Base-by-base conservation (phyloP, 2,329 filamentous ascomycete species). In the Ophiobolus disseminans region DNA sequence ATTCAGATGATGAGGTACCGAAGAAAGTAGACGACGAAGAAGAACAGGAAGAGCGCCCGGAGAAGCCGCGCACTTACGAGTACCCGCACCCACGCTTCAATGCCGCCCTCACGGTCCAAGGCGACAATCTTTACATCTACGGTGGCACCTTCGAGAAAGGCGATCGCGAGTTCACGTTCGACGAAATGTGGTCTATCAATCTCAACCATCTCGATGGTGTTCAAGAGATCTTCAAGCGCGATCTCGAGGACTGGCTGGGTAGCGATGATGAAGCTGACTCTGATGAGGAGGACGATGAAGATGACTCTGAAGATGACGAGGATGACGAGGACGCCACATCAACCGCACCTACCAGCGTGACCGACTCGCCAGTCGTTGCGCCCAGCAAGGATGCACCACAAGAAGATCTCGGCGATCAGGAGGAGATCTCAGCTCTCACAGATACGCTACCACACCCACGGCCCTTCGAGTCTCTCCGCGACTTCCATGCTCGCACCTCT, bases 101-200 rank as follows among this genome's bases (percentile, higher is more conserved):
- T 62, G 87, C 91, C 1, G 89, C 94, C 59, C 77, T 97, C 30
- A 86, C 93, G 0, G 90, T 97, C 0, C 92, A 97, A 73, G 90
- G 92, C 58, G 94, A 99, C 70, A 86, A 90, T 7, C 80, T 97
- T 1, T 99, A 93, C 75, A 90, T 97, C 44, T 97, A 95, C 66
- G 92, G 94, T 22, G 94, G 94, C 14, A 99, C 93, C 0, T 97
- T 89, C 64, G 94, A 99, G 69, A 94, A 96, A 69, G 93, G 90
- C 14, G 94, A 99, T 65, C 84, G 90, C 17, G 94, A 99, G 73
- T 96, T 89, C 65, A 97, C 92, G 0, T 96, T 97, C 73, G 92
- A 97, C 62, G 94, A 99, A 65, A 80, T 99, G 73, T 95, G 95
- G 75, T 87, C 91, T 2, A 86, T 97, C 50, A 91, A 99, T 65